A percentile compares a stretch with the other conserved stretches of the same genome.
Evolutionary conservation across 2,329 filamentous ascomycete species (phyloP).

Genomic region (Cordyceps cicadae): DNA sequence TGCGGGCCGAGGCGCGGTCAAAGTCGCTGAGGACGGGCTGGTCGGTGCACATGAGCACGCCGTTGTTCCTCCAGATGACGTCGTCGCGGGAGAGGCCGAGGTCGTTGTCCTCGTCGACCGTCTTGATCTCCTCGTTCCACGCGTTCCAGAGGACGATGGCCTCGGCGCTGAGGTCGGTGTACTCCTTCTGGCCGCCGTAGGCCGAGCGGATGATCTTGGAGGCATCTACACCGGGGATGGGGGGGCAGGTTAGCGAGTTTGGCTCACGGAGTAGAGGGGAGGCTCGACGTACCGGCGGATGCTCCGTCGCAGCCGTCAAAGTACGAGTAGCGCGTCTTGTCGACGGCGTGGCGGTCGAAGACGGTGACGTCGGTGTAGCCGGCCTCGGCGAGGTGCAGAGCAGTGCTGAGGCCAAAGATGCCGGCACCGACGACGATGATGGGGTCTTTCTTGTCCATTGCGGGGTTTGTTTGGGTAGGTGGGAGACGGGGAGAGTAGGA

Average conservation of each 20-base stretch:
- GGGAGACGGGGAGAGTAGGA: too few relatives aligned
- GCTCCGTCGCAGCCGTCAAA: conserved; percentile 33
- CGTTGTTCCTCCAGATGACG: conserved; percentile 30
- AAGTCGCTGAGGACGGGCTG: not conserved
- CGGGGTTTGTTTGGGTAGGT: not conserved
- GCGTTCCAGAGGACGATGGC: conserved; percentile 32
- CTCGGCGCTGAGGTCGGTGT: conserved; percentile 37
- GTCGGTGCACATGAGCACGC: conserved; percentile 15
- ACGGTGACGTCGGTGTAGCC: conserved; percentile 40
- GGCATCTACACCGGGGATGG: conserved; percentile 23
- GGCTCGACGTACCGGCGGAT: conserved; percentile 26
- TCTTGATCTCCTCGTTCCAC: conserved; percentile 37
- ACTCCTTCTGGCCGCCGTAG: conserved; percentile 34
- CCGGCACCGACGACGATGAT: conserved; percentile 1
- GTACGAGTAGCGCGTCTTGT: conserved; percentile 32
- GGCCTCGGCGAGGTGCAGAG: conserved; percentile 22
- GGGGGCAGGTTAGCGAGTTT: not conserved
- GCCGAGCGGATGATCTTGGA: conserved; percentile 32
- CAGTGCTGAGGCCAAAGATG: conserved; percentile 28
- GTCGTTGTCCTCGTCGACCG: conserved; percentile 18
- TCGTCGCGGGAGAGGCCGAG: not conserved
- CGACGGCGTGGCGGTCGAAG: conserved; percentile 38
- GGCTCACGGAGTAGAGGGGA: too few relatives aligned
- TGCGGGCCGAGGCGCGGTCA: not conserved
- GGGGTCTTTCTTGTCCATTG: not conserved